A percentile compares a stretch with the other conserved stretches of the same genome.
phyloP scores from a whole-genome alignment of 2,329 filamentous ascomycete species.

The Dichotomopilus funicola region DNA sequence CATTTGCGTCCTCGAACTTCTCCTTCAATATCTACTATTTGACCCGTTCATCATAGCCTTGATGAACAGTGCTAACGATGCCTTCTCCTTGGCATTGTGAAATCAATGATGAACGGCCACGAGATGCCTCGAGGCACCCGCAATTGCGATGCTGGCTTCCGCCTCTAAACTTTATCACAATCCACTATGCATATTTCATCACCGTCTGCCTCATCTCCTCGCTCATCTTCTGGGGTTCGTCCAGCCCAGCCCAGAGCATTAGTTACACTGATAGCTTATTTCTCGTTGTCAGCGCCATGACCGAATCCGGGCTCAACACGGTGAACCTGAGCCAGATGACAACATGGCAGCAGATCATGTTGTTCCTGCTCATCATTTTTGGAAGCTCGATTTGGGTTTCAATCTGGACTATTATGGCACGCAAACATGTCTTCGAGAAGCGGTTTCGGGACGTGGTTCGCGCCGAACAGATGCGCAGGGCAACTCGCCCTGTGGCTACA shows the following conservation, averaged over 20 bases:
- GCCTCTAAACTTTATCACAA: constrained; percentile 50
- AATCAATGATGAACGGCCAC: constrained; percentile 11
- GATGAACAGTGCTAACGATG: constrained; percentile 7
- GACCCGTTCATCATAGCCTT: no score
- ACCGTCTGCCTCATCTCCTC: constrained; percentile 47
- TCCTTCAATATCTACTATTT: not conserved
- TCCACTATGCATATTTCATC: constrained; percentile 63
- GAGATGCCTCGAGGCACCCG: constrained; percentile 1
- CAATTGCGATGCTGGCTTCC: constrained; percentile 11
- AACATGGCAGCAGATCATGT: constrained; percentile 58
- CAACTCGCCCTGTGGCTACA: constrained; percentile 23
- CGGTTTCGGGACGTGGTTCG: constrained; percentile 50
- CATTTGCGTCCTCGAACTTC: not conserved
- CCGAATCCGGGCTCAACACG: constrained; percentile 57
- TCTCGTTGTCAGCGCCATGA: constrained; percentile 59
- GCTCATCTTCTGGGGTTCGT: constrained; percentile 53
- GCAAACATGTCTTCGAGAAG: constrained; percentile 55
- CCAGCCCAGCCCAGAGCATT: constrained; percentile 44
- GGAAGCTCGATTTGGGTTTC: constrained; percentile 61
- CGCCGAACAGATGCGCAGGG: constrained; percentile 32
- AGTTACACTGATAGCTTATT: constrained; percentile 59
- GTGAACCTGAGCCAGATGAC: constrained; percentile 57
- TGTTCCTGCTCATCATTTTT: constrained; percentile 57
- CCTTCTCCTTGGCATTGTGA: constrained; percentile 10
- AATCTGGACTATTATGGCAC: constrained; percentile 54